Conservation (phyloP, 148 eudicot genomes). For the Fagopyrum tataricum region DNA sequence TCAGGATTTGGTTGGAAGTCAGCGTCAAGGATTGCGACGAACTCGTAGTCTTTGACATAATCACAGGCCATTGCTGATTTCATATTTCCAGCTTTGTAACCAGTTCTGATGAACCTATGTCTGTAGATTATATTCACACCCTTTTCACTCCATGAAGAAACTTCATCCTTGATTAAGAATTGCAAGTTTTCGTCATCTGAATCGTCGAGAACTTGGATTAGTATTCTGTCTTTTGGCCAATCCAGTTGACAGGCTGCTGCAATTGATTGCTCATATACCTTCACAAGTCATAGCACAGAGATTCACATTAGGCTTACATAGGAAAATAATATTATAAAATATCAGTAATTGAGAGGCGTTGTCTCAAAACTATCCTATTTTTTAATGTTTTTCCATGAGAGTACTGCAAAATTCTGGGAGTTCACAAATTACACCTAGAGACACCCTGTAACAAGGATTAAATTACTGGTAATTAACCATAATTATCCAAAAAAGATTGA, state of each 20-base stretch:
- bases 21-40: conserved; percentile 58
- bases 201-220: conserved; percentile 56
- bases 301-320: conserved; percentile 10
- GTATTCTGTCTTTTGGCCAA: conserved; percentile 52
- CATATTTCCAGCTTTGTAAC: conserved; percentile 65
- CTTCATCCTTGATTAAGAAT: conserved; percentile 42
- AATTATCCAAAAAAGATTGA: background rate
- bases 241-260: conserved; percentile 52
- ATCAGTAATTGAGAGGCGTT: background rate
- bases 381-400: background rate
- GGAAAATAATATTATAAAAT: background rate
- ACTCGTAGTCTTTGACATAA: conserved; percentile 58
- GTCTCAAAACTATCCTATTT: background rate
- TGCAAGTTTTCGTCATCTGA: conserved; percentile 47
- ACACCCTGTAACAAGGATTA: too few relatives aligned
- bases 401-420: background rate
- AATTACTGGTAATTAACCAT: background rate
- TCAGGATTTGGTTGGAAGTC: conserved; percentile 64
- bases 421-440: too few relatives aligned
- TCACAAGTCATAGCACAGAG: conserved; percentile 11
- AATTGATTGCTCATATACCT: conserved; percentile 59
- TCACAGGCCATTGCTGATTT: conserved; percentile 67
- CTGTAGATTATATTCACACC: conserved; percentile 61
- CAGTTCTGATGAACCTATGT: conserved; percentile 50
- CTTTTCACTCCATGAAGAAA: conserved; percentile 41